These are phyloP conservation scores for Fusarium incarnatum DNA, from an alignment of 2,329 filamentous ascomycete genomes.

Conservation along the genomic window DNA sequence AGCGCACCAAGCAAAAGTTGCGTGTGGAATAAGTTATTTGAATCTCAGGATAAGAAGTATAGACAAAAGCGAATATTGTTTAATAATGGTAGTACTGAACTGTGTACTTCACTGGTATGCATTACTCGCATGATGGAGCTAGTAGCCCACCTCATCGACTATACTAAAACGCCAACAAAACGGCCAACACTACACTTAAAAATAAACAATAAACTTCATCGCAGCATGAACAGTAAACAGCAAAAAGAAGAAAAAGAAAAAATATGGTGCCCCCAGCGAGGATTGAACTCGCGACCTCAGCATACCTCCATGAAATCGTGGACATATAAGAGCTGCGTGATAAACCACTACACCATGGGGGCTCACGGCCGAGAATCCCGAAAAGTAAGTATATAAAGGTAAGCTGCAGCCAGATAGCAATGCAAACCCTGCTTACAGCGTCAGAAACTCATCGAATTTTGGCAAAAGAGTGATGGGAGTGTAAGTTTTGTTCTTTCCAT, in stretches of 20 bases:
- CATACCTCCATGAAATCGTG: constrained; percentile 34
- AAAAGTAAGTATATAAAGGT: constrained; percentile 1
- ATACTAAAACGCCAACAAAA: neutral
- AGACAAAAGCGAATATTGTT: constrained; percentile 30
- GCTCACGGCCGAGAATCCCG: constrained; percentile 19
- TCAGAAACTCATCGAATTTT: neutral
- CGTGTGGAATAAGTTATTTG: constrained; percentile 47
- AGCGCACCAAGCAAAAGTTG: constrained; percentile 70
- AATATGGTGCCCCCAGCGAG: constrained; percentile 34
- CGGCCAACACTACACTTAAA: neutral
- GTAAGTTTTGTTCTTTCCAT: no score
- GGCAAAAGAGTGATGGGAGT: neutral
- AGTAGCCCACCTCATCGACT: neutral
- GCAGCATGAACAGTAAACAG: accelerated
- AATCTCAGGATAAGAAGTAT: neutral
- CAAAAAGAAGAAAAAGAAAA: neutral
- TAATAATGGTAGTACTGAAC: neutral
- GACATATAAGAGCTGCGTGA: constrained; percentile 40
- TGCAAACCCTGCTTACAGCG: no score
- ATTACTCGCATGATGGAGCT: neutral
- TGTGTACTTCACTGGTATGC: neutral
- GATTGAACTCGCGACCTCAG: constrained; percentile 41
- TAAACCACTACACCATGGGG: constrained; percentile 40
- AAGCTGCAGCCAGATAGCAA: accelerated
- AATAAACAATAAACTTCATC: neutral